These are phyloP conservation scores for Chenopodium formosanum DNA, from an alignment of 148 eudicot genomes.

Conservation along the genomic window DNA sequence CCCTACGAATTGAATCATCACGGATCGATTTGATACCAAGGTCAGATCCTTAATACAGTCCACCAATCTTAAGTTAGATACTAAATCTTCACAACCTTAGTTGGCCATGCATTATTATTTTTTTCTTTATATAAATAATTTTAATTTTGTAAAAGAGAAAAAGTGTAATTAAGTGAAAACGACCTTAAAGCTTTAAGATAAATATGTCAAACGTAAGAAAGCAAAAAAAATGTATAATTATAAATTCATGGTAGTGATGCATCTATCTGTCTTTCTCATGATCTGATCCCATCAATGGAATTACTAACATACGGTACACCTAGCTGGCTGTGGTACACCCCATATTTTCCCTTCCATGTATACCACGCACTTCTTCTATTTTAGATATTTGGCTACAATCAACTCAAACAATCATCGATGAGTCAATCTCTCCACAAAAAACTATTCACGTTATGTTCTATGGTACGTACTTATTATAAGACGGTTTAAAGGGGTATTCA, in stretches of 20 bases:
- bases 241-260: background rate
- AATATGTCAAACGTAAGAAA: background rate
- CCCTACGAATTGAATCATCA: background rate
- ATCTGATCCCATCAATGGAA: conserved; percentile 1
- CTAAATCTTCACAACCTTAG: background rate
- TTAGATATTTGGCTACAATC: too few species aligned
- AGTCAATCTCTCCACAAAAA: background rate
- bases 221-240: background rate
- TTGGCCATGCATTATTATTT: background rate
- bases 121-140: background rate
- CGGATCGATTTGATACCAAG: background rate
- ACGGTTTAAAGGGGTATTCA: too few species aligned
- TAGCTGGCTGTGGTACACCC: background rate
- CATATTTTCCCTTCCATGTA: background rate
- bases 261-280: conserved; percentile 10
- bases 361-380: too few species aligned
- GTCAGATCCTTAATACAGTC: background rate
- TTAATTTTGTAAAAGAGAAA: background rate
- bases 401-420: background rate
- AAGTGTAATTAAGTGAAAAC: background rate
- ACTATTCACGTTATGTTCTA: too few species aligned
- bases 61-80: background rate
- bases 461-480: too few species aligned
- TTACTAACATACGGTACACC: background rate
- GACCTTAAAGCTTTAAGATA: background rate